Base-by-base conservation (phyloP, 2,329 filamentous ascomycete species). In the Nigrospora oryzae region DNA sequence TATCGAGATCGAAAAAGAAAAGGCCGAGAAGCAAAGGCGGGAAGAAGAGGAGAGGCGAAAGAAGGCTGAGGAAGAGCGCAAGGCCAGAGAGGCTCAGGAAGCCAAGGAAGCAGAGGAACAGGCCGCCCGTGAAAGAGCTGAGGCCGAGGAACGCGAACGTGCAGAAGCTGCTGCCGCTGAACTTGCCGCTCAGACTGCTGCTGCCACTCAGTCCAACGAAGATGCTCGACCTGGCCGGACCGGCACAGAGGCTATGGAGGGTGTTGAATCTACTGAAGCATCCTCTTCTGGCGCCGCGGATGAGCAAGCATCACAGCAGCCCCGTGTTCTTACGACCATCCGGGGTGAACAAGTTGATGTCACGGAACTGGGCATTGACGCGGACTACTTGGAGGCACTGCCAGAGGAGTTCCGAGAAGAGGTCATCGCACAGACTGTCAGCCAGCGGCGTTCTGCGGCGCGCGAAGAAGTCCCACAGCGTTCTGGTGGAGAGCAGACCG, bases 401-500 rank as follows among this genome's bases (percentile, higher is more conserved):
- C 93, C 93, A 0, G 93, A 98, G 55, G 94, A 98, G 49, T 83
- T 97, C 59, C 79, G 93, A 38, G 91, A 97, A 63, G 93, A 98
- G 61, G 93, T 98, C 40, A 87, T 98, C 52, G 89, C 94, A 62
- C 83, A 90, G 50, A 89, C 95, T 47, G 79, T 95, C 51, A 89
- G 86, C 43, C 83, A 88, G 52, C 80, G 91, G 53, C 82, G 91
- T 50, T 85, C 85, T 8, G 81, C 93, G 62, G 87, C 88, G 36
- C 65, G 84, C 60, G 63, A 85, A 70, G 66, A 81, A 62, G 80
- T 79, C 17, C 77, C 76, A 45, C 75, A 78, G 23, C 78, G 81
- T 15, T 28, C 23, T 28, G 23, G 23, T 7, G 86, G 90, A 48
- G 83, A 89, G 56, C 81, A 86, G 32, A 85, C 81, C 4, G 88